Evolutionary conservation across 164 flowering plant genomes (phyloP), one percentile per base, ranked within the genome.

Genomic region (Liquidambar formosana): DNA sequence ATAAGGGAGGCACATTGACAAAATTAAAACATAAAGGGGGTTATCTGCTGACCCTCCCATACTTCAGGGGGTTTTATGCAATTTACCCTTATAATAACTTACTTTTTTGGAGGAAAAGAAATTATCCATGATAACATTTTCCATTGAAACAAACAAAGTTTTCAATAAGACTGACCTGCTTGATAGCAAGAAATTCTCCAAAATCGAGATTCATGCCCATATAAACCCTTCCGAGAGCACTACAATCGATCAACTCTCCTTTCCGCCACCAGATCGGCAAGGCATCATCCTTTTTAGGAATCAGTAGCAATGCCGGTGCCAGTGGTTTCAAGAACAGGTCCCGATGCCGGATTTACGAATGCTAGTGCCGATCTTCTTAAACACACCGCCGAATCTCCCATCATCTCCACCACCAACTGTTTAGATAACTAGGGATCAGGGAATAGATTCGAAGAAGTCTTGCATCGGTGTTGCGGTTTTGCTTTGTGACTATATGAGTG

Each of bases 201-300:
- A 97, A 90, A 77, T 91, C 99, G 22, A 90, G 89, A 76, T 93
- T 90, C 98, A 96, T 93, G 46, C 99, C 99, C 95, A 93, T 93
- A 66, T 96, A 90, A 65, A 93, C 98, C 38, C 89, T 76, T 2
- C 99, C 99, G 65, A 90, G 93, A 1, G 98, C 99, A 14, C 99
- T 97, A 61, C 84, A 86, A 0, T 98, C 98, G 38, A 96, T 93
- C 81, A 90, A 73, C 66, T 96, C 97, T 22, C 99, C 99, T 75
- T 85, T 91, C 67, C 96, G 73, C 95, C 98, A 96, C 69, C 96
- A 86, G 75, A 96, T 91, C 75, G 82, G 72, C 19, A 83, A 80
- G 1, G 79, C 76, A 8, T 67, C 70, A 15, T 61, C 64, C 27
- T 60, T 59, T 22, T 47, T 72, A 1, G 67, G 11, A 48, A 64